Evolutionary conservation across 306 rosid genomes (phyloP), one percentile per base, ranked within the genome.

Genomic region (Malus sieversii): DNA sequence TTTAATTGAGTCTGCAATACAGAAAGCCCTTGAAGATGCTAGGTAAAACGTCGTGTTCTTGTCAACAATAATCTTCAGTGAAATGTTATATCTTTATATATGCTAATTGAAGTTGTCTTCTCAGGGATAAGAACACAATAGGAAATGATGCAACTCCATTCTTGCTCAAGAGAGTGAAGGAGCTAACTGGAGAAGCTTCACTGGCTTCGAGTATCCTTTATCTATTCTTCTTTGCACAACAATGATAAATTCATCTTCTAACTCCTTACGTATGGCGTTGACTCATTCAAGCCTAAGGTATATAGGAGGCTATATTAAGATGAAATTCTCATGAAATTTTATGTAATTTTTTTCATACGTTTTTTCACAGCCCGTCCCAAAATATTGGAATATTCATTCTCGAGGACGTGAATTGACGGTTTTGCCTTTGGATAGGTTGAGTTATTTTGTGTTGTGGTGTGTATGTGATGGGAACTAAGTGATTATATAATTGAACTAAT

Each of bases 131-230:
- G 48, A 91, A 85, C 71, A 84, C 92, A 78, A 77, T 85, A 35
- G 98, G 98, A 75, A 91, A 86, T 85, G 90, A 89, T 8, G 90
- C 84, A 84, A 91, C 97, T 75, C 98, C 98, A 62, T 91, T 91
- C 90, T 82, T 94, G 79, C 98, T 94, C 75, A 88, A 85, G 25
- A 85, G 87, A 77, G 88, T 94, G 75, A 92, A 76, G 71, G 95
- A 90, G 25, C 88, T 94, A 44, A 91, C 97, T 2, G 91, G 96
- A 63, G 98, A 96, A 68, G 91, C 89, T 70, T 94, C 98, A 32
- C 92, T 94, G 30, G 86, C 92, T 75, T 87, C 97, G 23, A 94
- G 98, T 93, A 91, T 91, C 94, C 92, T 82, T 76, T 46, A 71
- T 80, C n/a, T 16, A 53, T 71, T 19, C 23, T 72, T 73, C 68